Evolutionary conservation across 768 basidiomycete species (phyloP), one percentile per base, ranked within the genome.

Genomic region (Rhizopogon roseolus): DNA sequence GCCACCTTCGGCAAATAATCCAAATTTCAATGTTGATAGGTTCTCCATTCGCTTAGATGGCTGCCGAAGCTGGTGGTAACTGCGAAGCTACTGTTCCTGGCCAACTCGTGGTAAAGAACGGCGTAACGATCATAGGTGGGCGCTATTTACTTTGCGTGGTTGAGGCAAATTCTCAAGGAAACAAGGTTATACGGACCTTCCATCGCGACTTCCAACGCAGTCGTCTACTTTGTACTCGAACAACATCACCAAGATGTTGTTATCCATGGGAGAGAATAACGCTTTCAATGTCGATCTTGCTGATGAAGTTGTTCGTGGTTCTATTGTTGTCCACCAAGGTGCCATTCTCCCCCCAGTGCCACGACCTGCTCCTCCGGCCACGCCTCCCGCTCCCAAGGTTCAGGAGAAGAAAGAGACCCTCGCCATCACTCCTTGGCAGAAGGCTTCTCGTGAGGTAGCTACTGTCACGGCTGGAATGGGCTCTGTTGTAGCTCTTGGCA

Each of bases 171-270:
- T 29, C 39, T 28, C 39, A 22, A 41, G 53, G 28, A 28, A 36
- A 25, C 51, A 59, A 90, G 88, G 89, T 39, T 90, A 90, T 64
- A 85, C 88, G 45, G 92, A 94, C 69, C 74, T 93, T 46, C 86
- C 91, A 6, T 92, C 90, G n/a, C 81, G 92, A 38, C 72, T 94
- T 36, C 92, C 92, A 14, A 94, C 92, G 0, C 92, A 94, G 62
- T 90, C 90, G 5, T 91, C 89, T 4, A 91, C 90, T 3, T 73
- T 94, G 6, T 94, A 94, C 66, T 94, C 92, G 6, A 94, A 94
- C 70, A 94, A 94, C 63, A 85, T 94, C 57, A 86, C 88, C 37
- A 94, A 94, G 66, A 93, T 94, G 71, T 76, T 94, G 41, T 75
- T 93, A 14, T 92, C 91, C 4, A 80, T 94, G 7, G 84, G 85